These are phyloP conservation scores for Xylariaceae sp. DNA, from an alignment of 2,329 filamentous ascomycete species.

Conservation along the genomic window DNA sequence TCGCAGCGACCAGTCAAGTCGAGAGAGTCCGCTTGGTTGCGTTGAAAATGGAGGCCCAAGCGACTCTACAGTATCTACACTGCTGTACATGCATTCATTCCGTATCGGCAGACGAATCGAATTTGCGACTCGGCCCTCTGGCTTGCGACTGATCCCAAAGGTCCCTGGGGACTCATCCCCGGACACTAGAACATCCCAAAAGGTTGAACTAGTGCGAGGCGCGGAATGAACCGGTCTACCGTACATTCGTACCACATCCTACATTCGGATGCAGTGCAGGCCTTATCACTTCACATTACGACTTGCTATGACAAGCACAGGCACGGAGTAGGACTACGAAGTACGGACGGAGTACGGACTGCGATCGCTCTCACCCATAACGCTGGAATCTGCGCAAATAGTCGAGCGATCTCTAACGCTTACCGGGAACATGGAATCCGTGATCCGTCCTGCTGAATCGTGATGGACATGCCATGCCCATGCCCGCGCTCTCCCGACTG, in stretches of 20 bases:
- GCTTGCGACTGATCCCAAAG: slow-evolving; percentile 11
- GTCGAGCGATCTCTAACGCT: background rate
- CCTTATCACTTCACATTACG: slow-evolving; percentile 10
- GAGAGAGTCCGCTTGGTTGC: slow-evolving; percentile 17
- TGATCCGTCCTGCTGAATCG: background rate
- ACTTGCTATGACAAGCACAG: background rate
- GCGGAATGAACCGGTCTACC: slow-evolving; percentile 27
- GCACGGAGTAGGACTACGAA: no score
- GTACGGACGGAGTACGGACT: no score
- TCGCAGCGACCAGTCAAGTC: slow-evolving; percentile 12
- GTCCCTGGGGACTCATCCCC: slow-evolving; percentile 6
- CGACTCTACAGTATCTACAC: slow-evolving; percentile 2
- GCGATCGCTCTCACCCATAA: background rate
- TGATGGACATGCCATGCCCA: slow-evolving; percentile 18
- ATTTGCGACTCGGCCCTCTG: slow-evolving; percentile 16
- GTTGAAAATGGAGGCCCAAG: slow-evolving; percentile 18
- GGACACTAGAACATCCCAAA: slow-evolving; percentile 10
- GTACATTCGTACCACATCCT: slow-evolving; percentile 6
- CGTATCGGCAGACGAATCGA: slow-evolving; percentile 10
- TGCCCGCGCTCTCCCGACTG: slow-evolving; percentile 5
- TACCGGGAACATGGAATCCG: no score
- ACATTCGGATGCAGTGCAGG: background rate
- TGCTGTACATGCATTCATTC: slow-evolving; percentile 1
- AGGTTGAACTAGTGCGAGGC: slow-evolving; percentile 8
- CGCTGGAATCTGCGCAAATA: background rate